Conservation (phyloP, 345 rosid species). For the Gossypium ekmanianum region DNA sequence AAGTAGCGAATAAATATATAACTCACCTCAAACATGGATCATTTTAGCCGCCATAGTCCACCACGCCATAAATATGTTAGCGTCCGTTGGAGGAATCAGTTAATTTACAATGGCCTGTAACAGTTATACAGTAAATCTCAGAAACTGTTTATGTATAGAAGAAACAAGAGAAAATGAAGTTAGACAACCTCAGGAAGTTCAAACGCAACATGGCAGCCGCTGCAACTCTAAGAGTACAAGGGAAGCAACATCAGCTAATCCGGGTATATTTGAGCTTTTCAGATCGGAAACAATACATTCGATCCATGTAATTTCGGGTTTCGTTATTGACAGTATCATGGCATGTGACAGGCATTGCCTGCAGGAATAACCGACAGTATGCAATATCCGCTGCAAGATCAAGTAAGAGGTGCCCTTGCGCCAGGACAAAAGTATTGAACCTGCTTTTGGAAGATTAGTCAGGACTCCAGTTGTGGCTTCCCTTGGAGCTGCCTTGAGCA, state of each 20-base stretch:
- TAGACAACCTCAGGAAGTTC: slow-evolving; percentile 22
- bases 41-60: not conserved
- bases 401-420: slow-evolving; percentile 37
- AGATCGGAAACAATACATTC: slow-evolving; percentile 56
- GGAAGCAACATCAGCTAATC: slow-evolving; percentile 52
- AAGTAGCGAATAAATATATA: not conserved
- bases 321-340: slow-evolving; percentile 75
- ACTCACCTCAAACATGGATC: slow-evolving; percentile 21
- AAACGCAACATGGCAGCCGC: slow-evolving; percentile 62
- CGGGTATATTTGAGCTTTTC: slow-evolving; percentile 44
- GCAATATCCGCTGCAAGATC: slow-evolving; percentile 65
- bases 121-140: not conserved
- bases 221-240: slow-evolving; percentile 64
- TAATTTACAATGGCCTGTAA: slow-evolving; percentile 8
- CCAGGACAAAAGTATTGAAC: slow-evolving; percentile 57
- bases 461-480: slow-evolving; percentile 83
- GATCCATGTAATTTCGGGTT: slow-evolving; percentile 53
- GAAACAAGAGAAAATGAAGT: not conserved
- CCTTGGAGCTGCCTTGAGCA: slow-evolving; percentile 80
- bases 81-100: not conserved
- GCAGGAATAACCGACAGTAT: slow-evolving; percentile 73
- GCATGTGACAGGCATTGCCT: slow-evolving; percentile 73
- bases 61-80: not conserved
- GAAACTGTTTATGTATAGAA: not conserved
- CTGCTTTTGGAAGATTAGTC: slow-evolving; percentile 73